A percentile compares a stretch with the other conserved stretches of the same genome.
These are phyloP conservation scores for Urochloa ruziziensis DNA, from an alignment of 176 grass and related monocot genomes.

Conservation along the genomic window DNA sequence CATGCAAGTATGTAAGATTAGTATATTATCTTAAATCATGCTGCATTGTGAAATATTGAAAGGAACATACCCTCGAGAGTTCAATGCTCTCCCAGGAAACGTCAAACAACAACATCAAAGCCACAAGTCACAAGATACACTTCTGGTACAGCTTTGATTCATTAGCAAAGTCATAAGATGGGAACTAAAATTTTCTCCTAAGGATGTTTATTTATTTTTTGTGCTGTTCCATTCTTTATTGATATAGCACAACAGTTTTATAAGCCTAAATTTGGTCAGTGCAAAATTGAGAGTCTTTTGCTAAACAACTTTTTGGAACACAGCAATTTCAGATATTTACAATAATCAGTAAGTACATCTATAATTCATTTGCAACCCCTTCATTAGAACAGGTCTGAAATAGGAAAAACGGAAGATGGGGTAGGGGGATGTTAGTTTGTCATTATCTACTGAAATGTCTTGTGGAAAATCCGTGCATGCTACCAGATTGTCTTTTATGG, in stretches of 20 bases:
- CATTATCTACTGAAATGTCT: background rate
- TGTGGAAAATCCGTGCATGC: background rate
- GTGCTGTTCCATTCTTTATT: background rate
- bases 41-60: too few relatives aligned
- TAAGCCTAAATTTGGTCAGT: background rate
- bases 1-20: background rate
- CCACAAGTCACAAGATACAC: background rate
- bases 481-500: constrained; percentile 2
- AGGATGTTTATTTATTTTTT: background rate
- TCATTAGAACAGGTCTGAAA: background rate
- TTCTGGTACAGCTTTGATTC: background rate
- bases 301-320: background rate
- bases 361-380: background rate
- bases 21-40: too few relatives aligned
- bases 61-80: too few relatives aligned
- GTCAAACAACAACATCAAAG: background rate
- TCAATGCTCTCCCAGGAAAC: background rate
- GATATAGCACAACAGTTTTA: background rate
- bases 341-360: background rate
- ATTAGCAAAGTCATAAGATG: background rate
- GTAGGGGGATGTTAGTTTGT: background rate
- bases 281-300: background rate
- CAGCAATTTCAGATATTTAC: background rate
- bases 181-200: background rate
- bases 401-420: background rate